A percentile compares a stretch with the other conserved stretches of the same genome.
phyloP scores from a whole-genome alignment of 2,329 filamentous ascomycete species.

The Teratosphaeria nubilosa region DNA sequence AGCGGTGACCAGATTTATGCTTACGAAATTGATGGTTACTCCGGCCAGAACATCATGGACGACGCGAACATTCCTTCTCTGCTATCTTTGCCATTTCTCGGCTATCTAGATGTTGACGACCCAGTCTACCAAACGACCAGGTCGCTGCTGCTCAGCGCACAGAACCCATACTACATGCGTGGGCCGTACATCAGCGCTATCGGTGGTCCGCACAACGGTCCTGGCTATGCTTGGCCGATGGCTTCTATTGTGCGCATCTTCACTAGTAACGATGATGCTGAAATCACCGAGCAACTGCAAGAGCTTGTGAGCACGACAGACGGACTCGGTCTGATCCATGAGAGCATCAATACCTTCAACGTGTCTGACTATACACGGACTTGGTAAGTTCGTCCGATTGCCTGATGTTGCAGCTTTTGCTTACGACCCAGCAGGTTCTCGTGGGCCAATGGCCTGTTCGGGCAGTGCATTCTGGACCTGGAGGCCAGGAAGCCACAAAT shows the following conservation, averaged over 20 bases:
- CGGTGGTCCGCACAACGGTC: slow-evolving; percentile 40
- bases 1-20: slow-evolving; percentile 35
- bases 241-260: slow-evolving; percentile 41
- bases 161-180: slow-evolving; percentile 42
- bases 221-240: slow-evolving; percentile 42
- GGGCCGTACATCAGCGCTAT: slow-evolving; percentile 40
- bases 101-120: slow-evolving; percentile 39
- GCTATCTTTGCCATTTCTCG: slow-evolving; percentile 54
- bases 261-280: slow-evolving; percentile 38
- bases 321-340: slow-evolving; percentile 41
- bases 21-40: slow-evolving; percentile 40
- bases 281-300: slow-evolving; percentile 35
- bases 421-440: slow-evolving; percentile 28
- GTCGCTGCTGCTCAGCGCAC: slow-evolving; percentile 31
- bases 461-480: slow-evolving; percentile 39
- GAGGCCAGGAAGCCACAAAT: slow-evolving; percentile 35
- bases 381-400: slow-evolving; percentile 26
- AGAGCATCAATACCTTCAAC: slow-evolving; percentile 42
- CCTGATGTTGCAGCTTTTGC: background rate
- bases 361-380: slow-evolving; percentile 37
- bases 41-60: slow-evolving; percentile 38
- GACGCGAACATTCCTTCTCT: slow-evolving; percentile 62
- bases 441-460: slow-evolving; percentile 44
- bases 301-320: slow-evolving; percentile 39
- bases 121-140: slow-evolving; percentile 38